These are phyloP conservation scores for Penicillium nordicum DNA, from an alignment of 2,329 filamentous ascomycete genomes.

Conservation along the genomic window DNA sequence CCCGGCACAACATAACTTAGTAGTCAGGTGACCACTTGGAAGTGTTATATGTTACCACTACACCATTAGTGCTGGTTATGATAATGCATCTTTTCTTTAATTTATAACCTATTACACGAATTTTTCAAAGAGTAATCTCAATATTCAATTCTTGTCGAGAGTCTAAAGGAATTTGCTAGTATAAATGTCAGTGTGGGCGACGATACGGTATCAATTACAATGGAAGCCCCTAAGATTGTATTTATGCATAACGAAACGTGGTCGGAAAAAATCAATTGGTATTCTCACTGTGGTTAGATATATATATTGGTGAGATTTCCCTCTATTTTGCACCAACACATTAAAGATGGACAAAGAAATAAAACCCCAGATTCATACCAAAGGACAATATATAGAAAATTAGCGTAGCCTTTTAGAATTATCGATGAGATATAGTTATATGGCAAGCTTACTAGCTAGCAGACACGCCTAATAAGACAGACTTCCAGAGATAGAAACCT, in stretches of 20 bases:
- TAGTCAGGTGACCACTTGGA: neutral
- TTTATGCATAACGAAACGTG: too few species aligned
- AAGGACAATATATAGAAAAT: too few species aligned
- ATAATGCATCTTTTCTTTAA: rapidly evolving
- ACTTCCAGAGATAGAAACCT: neutral
- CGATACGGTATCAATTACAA: rapidly evolving
- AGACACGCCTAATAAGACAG: neutral
- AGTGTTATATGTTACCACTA: constrained; percentile 10
- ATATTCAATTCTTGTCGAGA: too few species aligned
- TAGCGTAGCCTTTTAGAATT: neutral
- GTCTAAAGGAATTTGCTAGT: neutral
- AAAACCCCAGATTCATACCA: neutral
- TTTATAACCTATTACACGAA: neutral
- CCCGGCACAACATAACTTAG: constrained; percentile 5
- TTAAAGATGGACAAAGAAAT: too few species aligned
- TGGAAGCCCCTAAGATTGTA: neutral
- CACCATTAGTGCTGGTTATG: constrained; percentile 4
- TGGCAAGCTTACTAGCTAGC: neutral
- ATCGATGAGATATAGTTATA: neutral
- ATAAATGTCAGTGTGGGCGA: neutral
- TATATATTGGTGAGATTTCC: neutral
- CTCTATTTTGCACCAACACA: neutral
- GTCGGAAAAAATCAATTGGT: neutral
- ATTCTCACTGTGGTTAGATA: neutral
- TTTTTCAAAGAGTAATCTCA: too few species aligned